A percentile compares a stretch with the other conserved stretches of the same genome.
Evolutionary conservation across 2,329 filamentous ascomycete genomes (phyloP).

Genomic region (Lachnellula suecica): DNA sequence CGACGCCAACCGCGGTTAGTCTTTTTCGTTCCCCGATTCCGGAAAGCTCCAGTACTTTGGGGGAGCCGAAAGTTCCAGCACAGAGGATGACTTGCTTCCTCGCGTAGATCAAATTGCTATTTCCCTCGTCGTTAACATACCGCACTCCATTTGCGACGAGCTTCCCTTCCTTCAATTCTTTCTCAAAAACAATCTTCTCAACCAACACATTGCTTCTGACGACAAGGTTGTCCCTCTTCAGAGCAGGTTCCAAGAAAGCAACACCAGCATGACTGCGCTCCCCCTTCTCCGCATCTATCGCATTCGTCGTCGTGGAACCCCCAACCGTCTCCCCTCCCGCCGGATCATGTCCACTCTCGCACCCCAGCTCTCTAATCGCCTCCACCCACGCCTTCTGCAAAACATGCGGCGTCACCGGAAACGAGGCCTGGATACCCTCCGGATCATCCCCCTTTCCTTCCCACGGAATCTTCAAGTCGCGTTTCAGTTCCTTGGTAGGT

Average conservation of each 20-base stretch:
- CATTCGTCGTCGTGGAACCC: background rate
- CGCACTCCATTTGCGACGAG: background rate
- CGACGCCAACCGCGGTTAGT: background rate
- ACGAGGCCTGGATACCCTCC: background rate
- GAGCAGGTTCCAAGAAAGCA: background rate
- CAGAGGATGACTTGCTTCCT: background rate
- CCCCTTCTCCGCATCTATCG: background rate
- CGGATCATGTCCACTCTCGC: background rate
- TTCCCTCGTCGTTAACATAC: background rate
- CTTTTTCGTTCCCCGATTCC: background rate
- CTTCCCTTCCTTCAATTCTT: background rate
- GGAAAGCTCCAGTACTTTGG: background rate
- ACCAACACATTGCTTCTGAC: background rate
- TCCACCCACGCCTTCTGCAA: background rate
- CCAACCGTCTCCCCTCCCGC: background rate
- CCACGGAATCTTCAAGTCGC: too few relatives aligned
- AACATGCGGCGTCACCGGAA: background rate
- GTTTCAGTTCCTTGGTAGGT: background rate
- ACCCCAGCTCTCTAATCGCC: background rate
- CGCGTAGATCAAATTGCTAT: background rate
- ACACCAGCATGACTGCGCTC: background rate
- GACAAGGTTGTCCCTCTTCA: background rate
- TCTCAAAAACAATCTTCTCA: background rate
- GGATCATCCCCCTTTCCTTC: too few relatives aligned
- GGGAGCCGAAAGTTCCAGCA: background rate